Base-by-base conservation (phyloP, 768 basidiomycete genomes). In the Coprinopsis sp. region DNA sequence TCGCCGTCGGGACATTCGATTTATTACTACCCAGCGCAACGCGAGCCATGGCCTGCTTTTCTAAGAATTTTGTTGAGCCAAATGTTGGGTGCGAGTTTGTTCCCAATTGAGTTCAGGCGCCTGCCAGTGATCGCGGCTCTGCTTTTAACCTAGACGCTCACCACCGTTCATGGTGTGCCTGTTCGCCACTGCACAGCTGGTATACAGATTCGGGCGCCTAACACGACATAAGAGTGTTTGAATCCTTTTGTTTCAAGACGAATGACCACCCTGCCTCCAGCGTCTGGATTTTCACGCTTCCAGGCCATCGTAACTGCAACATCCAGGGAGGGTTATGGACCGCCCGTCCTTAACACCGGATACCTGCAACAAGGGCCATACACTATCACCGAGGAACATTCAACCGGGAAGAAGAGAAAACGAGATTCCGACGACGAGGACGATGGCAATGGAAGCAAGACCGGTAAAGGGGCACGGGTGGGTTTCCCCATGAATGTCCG, bases 261-360 rank as follows among this genome's bases (percentile, higher is more conserved):
- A 44, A 49, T 49, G 48, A 49, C 38, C 6, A 23, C 11, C 11
- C 34, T 36, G 4, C 52, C 53, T 21, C 22, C 45, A 30, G 28
- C 27, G n/a, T 27, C 49, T 6, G 29, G 38, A 28, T 45, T 49
- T 34, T 61, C 61, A 46, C 61, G 63, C 29, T 67, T 67, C 52
- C 64, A 64, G 49, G 66, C 66, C 37, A 67, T 67, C 39, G 51
- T 65, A 41, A 43, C 60, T 12, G 66, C 64, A n/a, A 60, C 52
- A 39, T 60, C 64, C 5, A 33, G 53, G n/a, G 49, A 60, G 30
- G 56, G 54, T 7, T 52, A 49, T 29, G 60, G 57, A n/a, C 59
- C 61, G 18, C 58, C 58, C 30, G 52, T 58, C 14, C 49, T 58
- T 34, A 37, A 33, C 44, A 40, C 39, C 41, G 54, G 45, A 39